Percentiles rank a stretch among this genome's conserved stretches.
phyloP scores from a whole-genome alignment of 2,329 filamentous ascomycete genomes.

The Tolypocladium ophioglossoides region DNA sequence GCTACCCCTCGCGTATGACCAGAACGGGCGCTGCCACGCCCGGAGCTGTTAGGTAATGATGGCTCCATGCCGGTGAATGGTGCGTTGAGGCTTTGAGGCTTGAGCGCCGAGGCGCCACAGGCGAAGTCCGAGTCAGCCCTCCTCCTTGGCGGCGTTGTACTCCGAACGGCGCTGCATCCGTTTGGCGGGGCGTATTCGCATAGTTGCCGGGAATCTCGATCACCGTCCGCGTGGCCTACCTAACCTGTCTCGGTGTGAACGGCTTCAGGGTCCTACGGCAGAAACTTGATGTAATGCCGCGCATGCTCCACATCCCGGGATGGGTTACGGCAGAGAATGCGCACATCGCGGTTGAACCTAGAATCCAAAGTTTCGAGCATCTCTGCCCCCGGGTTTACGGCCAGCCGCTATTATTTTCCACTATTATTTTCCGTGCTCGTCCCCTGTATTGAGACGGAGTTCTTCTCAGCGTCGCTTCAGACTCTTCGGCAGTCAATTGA shows the following conservation, averaged over 20 bases:
- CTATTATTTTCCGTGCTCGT: no score
- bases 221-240: not conserved
- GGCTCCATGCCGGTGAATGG: not conserved
- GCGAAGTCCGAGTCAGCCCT: not conserved
- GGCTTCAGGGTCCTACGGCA: not conserved
- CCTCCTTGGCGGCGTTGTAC: no score
- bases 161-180: no score
- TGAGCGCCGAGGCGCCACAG: no score
- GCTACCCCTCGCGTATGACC: no score
- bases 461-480: no score
- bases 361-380: not conserved
- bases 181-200: not conserved
- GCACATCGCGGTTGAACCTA: not conserved
- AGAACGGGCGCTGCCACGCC: not conserved
- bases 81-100: not conserved
- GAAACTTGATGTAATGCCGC: not conserved
- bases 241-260: no score
- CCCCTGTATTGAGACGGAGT: no score
- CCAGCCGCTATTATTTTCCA: not conserved
- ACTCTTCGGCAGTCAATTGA: no score
- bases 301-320: not conserved
- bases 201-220: not conserved
- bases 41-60: not conserved
- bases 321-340: not conserved
- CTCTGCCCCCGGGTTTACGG: not conserved